Conservation (phyloP, 805 yeast genomes). For the Wickerhamiella azyma region DNA sequence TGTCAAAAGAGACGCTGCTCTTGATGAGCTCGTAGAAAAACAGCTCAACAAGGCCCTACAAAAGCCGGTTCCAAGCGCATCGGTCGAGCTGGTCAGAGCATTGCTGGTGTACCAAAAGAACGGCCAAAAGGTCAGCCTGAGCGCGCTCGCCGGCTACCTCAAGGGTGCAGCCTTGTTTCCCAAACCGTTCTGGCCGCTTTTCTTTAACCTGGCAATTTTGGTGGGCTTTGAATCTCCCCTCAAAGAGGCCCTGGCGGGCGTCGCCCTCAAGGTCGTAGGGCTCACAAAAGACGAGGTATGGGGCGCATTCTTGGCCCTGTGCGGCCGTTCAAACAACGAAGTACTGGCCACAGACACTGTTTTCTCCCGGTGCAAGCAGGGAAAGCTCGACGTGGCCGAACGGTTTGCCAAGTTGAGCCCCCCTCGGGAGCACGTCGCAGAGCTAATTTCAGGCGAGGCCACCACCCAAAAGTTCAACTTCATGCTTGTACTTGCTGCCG, state of each 20-base stretch:
- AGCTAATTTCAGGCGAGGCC: no score
- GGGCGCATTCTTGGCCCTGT: constrained; percentile 19
- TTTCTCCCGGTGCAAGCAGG: background rate
- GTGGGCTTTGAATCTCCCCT: background rate
- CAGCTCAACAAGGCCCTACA: constrained; percentile 18
- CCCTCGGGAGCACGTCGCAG: background rate
- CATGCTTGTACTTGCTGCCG: constrained; percentile 3
- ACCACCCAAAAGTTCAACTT: background rate
- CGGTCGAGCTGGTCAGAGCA: constrained; percentile 23
- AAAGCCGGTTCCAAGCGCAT: constrained; percentile 10
- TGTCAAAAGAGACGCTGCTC: constrained; percentile 12
- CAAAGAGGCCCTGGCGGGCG: background rate
- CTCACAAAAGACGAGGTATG: constrained; percentile 10
- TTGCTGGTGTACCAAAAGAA: constrained; percentile 33
- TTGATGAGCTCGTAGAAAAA: constrained; percentile 10
- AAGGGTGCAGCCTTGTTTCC: constrained; percentile 11
- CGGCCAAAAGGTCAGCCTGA: constrained; percentile 19
- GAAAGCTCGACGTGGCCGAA: background rate
- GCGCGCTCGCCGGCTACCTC: constrained; percentile 14
- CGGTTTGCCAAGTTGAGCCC: background rate
- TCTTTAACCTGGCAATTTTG: constrained; percentile 12
- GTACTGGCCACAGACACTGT: background rate
- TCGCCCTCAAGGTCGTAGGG: background rate
- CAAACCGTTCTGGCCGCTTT: constrained; percentile 16
- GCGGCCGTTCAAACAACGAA: background rate